A percentile compares a stretch with the other conserved stretches of the same genome.
Conservation (phyloP, 2,329 filamentous ascomycete genomes). For the Dothistroma pini region DNA sequence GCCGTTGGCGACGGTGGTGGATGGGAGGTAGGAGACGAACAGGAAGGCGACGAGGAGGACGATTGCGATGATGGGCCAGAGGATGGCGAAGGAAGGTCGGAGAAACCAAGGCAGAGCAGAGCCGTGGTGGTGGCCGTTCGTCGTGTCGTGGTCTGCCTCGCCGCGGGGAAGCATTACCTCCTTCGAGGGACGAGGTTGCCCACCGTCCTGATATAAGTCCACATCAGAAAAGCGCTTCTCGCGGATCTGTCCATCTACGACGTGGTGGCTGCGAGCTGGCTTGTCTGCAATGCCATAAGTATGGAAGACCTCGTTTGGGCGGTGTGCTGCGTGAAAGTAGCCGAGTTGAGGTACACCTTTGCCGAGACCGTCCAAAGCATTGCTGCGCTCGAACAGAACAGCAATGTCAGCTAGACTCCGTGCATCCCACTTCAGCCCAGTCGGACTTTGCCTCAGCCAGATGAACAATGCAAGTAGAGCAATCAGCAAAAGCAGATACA, state of each 20-base stretch:
- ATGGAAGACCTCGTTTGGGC: conserved; percentile 68
- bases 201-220: conserved; percentile 33
- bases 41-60: conserved; percentile 67
- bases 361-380: conserved; percentile 59
- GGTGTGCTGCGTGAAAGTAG: conserved; percentile 73
- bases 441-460: conserved; percentile 54
- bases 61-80: conserved; percentile 59
- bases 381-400: conserved; percentile 73
- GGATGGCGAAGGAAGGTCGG: conserved; percentile 60
- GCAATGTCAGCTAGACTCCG: conserved; percentile 77
- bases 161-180: conserved; percentile 29
- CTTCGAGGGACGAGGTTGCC: conserved; percentile 43
- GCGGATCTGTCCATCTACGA: conserved; percentile 46
- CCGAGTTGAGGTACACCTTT: conserved; percentile 65
- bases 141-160: conserved; percentile 2
- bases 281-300: conserved; percentile 66
- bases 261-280: conserved; percentile 49
- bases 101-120: conserved; percentile 66
- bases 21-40: conserved; percentile 69
- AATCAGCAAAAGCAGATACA: conserved; percentile 66
- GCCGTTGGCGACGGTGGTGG: conserved; percentile 61
- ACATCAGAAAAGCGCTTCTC: conserved; percentile 40
- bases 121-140: conserved; percentile 7
- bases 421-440: conserved; percentile 82
- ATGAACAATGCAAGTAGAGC: conserved; percentile 57